Evolutionary conservation across 495 filamentous ascomycete species (phyloP).

Genomic region (Penicillium soppii): DNA sequence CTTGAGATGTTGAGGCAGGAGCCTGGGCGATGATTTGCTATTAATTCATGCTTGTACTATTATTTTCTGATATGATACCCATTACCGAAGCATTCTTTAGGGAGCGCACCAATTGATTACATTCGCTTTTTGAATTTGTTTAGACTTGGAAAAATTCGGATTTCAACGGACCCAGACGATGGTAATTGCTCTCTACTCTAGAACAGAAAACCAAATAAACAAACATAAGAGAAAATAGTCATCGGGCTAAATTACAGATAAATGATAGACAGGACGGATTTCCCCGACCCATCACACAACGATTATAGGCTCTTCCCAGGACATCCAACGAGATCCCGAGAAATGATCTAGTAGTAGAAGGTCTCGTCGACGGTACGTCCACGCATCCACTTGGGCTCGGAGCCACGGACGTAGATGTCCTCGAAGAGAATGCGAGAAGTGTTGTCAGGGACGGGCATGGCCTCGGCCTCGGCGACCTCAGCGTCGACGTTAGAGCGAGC

Average conservation of each 20-base stretch:
- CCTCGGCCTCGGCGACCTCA: slow-evolving; percentile 88
- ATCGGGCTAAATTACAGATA: slow-evolving; percentile 39
- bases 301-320: slow-evolving; percentile 15
- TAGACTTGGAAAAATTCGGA: slow-evolving; percentile 1
- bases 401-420: slow-evolving; percentile 94
- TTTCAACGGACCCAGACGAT: slow-evolving; percentile 12
- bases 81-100: slow-evolving; percentile 4
- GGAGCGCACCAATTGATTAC: no score
- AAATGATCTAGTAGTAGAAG: slow-evolving; percentile 69
- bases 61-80: slow-evolving; percentile 15
- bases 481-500: slow-evolving; percentile 79
- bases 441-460: slow-evolving; percentile 74
- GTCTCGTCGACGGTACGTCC: slow-evolving; percentile 91
- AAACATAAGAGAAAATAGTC: slow-evolving; percentile 26
- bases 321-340: background rate
- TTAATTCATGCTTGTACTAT: background rate
- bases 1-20: slow-evolving; percentile 46
- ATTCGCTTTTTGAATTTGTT: background rate
- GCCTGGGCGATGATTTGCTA: slow-evolving; percentile 22
- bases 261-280: slow-evolving; percentile 23
- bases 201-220: slow-evolving; percentile 16
- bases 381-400: slow-evolving; percentile 87
- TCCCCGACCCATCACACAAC: slow-evolving; percentile 6
- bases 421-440: slow-evolving; percentile 82
- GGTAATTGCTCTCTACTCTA: slow-evolving; percentile 31